Percentiles rank a stretch among this genome's conserved stretches.
Evolutionary conservation across 176 grass and related monocot species (phyloP).

Genomic region (Avena insularis): DNA sequence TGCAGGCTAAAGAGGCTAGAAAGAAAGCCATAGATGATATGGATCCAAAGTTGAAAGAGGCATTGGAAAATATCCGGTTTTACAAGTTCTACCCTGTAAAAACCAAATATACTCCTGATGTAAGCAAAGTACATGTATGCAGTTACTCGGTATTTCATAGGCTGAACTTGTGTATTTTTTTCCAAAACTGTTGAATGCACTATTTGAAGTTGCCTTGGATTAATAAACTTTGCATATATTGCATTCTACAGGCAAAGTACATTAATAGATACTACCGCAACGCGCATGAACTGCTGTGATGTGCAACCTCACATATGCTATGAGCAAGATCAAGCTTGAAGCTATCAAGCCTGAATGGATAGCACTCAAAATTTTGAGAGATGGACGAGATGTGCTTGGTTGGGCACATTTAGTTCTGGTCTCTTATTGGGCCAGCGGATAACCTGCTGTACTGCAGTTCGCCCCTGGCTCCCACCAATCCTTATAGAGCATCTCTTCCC

Average conservation of each 20-base stretch:
- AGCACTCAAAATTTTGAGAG: constrained; percentile 34
- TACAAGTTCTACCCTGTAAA: constrained; percentile 93
- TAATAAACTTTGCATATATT: constrained; percentile 1
- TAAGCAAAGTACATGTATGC: constrained; percentile 72
- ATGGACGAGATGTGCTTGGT: not conserved
- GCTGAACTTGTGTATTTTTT: not conserved
- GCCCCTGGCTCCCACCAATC: not conserved
- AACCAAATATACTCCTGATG: constrained; percentile 72
- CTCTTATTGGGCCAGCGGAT: not conserved
- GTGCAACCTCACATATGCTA: not conserved
- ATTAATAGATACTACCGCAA: constrained; percentile 84
- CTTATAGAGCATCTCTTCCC: not conserved
- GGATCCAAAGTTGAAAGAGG: constrained; percentile 48
- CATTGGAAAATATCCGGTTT: constrained; percentile 69
- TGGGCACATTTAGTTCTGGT: not conserved
- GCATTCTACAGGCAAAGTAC: constrained; percentile 54
- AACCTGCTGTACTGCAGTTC: constrained; percentile 20
- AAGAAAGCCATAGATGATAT: constrained; percentile 87
- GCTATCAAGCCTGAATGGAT: constrained; percentile 33
- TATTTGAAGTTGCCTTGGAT: not conserved
- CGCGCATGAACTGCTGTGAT: constrained; percentile 69
- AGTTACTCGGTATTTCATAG: not conserved
- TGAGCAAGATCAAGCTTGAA: constrained; percentile 1
- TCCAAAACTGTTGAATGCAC: not conserved
- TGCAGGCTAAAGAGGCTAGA: constrained; percentile 35